These are phyloP conservation scores for Tephrocybe sp. DNA, from an alignment of 768 basidiomycete genomes.

Conservation along the genomic window DNA sequence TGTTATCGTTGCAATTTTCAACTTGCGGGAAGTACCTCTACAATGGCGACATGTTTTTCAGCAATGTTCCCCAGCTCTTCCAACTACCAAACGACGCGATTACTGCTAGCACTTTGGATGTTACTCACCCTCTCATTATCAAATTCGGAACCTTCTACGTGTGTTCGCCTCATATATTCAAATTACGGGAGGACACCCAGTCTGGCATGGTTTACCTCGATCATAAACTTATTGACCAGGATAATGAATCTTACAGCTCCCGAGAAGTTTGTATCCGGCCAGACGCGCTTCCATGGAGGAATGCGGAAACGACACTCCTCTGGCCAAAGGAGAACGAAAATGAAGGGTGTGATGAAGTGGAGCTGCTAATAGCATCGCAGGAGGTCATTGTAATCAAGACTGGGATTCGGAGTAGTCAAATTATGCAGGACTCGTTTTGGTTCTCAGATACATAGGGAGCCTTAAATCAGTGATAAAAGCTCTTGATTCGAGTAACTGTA, in stretches of 20 bases:
- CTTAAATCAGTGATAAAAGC: too few species aligned
- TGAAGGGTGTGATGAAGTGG: neutral
- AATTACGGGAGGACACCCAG: neutral
- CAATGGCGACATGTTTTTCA: neutral
- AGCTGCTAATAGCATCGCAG: constrained; percentile 1
- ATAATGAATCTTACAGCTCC: neutral
- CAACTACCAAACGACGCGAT: neutral
- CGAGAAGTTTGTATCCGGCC: constrained; percentile 6
- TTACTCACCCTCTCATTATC: neutral
- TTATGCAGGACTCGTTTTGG: constrained; percentile 7
- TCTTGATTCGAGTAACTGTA: too few species aligned
- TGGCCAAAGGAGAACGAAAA: constrained; percentile 3
- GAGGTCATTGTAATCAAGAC: constrained; percentile 3
- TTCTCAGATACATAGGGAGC: too few species aligned
- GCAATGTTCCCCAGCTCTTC: neutral
- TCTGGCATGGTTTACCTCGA: constrained; percentile 2
- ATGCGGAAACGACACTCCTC: neutral
- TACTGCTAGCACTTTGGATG: neutral
- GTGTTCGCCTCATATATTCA: constrained; percentile 4
- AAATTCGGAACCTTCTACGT: neutral
- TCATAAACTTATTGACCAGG: neutral
- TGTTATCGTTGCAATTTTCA: constrained; percentile 1
- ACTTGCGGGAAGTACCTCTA: constrained; percentile 1
- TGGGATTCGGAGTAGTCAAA: neutral
- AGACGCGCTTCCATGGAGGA: neutral